Conservation (phyloP, 257 asterid genomes). For the Lithospermum erythrorhizon region DNA sequence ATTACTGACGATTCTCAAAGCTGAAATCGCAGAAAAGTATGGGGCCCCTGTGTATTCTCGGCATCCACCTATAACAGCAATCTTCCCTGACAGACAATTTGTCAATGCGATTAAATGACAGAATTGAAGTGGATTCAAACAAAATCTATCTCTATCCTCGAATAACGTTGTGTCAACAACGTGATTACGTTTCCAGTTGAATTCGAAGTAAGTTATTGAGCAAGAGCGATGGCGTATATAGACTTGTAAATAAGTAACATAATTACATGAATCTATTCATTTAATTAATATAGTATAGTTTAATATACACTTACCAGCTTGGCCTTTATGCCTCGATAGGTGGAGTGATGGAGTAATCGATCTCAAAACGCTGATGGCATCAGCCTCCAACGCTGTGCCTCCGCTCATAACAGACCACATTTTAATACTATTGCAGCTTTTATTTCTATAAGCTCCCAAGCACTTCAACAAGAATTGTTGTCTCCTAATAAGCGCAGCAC, state of each 20-base stretch:
- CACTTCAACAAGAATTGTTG: conserved; percentile 70
- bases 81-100: conserved; percentile 53
- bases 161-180: neutral
- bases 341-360: conserved; percentile 78
- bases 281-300: neutral
- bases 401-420: conserved; percentile 54
- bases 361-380: conserved; percentile 57
- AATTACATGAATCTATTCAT: neutral
- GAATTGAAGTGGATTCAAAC: neutral
- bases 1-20: conserved; percentile 78
- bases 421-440: conserved; percentile 26
- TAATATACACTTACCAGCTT: conserved; percentile 56
- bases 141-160: too few relatives aligned
- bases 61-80: conserved; percentile 96
- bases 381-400: conserved; percentile 44
- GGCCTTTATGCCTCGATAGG: conserved; percentile 74
- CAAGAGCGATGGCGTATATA: too few relatives aligned
- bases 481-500: conserved; percentile 48
- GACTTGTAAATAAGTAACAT: neutral
- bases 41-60: conserved; percentile 99
- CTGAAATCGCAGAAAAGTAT: conserved; percentile 91
- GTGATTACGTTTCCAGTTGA: neutral
- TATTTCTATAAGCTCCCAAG: conserved; percentile 33
- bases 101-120: too few relatives aligned
- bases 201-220: too few relatives aligned